These are phyloP conservation scores for Ochromonas danica DNA, from an alignment of 108 stramenopile genomes.

Conservation along the genomic window DNA sequence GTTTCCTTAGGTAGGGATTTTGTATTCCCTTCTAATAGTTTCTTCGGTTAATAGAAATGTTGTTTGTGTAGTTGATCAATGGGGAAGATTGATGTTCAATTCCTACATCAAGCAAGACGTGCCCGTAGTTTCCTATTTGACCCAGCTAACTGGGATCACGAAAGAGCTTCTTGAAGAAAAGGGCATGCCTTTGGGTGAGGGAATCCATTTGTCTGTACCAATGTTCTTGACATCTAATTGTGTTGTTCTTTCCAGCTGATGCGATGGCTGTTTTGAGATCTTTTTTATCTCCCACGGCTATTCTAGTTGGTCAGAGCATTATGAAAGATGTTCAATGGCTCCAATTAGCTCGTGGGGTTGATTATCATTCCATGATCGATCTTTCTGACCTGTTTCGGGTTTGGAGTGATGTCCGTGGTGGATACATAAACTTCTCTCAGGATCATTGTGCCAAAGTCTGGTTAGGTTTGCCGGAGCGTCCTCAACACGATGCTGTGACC, in stretches of 20 bases:
- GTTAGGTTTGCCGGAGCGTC: constrained; percentile 17
- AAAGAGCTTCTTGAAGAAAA: neutral
- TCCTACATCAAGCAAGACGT: constrained; percentile 21
- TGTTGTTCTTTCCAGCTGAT: neutral
- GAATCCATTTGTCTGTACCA: neutral
- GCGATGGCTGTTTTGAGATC: neutral
- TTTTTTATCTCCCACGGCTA: neutral
- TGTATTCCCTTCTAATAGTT: no score
- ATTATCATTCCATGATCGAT: constrained; percentile 29
- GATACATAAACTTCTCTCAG: constrained; percentile 25
- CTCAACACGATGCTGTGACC: constrained; percentile 27
- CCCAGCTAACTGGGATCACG: constrained; percentile 8
- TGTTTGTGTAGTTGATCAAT: constrained; percentile 21
- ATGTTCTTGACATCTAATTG: neutral
- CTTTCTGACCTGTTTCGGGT: constrained; percentile 5
- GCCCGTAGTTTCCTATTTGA: constrained; percentile 30
- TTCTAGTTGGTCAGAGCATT: constrained; percentile 32
- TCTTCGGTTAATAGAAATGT: no score
- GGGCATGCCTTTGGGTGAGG: neutral
- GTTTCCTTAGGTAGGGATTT: no score
- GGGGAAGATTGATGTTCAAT: neutral
- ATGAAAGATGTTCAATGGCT: constrained; percentile 37
- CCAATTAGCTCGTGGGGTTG: constrained; percentile 6
- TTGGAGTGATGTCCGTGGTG: neutral
- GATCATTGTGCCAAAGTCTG: constrained; percentile 34